phyloP scores from a whole-genome alignment of 306 rosid genomes.

The Quercus wislizeni region DNA sequence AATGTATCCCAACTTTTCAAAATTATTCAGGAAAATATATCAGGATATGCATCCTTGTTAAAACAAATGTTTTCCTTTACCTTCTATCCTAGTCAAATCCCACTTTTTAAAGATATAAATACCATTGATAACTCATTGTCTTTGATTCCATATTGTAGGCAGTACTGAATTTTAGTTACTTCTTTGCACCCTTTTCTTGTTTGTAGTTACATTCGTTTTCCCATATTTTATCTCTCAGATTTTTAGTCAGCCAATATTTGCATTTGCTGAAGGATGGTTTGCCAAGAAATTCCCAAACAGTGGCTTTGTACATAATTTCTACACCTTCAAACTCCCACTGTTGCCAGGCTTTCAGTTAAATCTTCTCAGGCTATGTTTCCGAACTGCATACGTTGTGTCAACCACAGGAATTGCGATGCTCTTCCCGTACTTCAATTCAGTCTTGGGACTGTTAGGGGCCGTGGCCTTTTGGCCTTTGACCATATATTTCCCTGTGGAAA shows the following conservation, averaged over 20 bases:
- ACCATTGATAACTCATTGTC: no score
- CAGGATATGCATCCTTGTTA: no score
- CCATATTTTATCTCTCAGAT: conserved; percentile 38
- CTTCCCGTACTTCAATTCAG: conserved; percentile 84
- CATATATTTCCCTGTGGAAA: conserved; percentile 80
- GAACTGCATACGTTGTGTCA: conserved; percentile 65
- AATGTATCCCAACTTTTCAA: no score
- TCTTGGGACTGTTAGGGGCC: conserved; percentile 76
- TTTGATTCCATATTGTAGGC: no score
- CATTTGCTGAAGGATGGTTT: conserved; percentile 65
- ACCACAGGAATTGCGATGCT: conserved; percentile 69
- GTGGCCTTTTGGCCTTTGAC: conserved; percentile 81
- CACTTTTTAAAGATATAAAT: no score
- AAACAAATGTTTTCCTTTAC: no score
- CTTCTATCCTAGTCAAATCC: no score
- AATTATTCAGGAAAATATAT: no score
- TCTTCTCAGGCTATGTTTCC: conserved; percentile 54
- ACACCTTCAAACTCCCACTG: conserved; percentile 45
- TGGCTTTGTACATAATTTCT: conserved; percentile 47
- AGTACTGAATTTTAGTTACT: no score
- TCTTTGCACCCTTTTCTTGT: not conserved
- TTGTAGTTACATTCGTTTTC: not conserved
- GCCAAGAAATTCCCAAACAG: conserved; percentile 50
- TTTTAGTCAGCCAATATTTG: conserved; percentile 56
- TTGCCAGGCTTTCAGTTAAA: conserved; percentile 46